phyloP scores from a whole-genome alignment of 176 grass and related monocot genomes.

The Eleusine coracana region DNA sequence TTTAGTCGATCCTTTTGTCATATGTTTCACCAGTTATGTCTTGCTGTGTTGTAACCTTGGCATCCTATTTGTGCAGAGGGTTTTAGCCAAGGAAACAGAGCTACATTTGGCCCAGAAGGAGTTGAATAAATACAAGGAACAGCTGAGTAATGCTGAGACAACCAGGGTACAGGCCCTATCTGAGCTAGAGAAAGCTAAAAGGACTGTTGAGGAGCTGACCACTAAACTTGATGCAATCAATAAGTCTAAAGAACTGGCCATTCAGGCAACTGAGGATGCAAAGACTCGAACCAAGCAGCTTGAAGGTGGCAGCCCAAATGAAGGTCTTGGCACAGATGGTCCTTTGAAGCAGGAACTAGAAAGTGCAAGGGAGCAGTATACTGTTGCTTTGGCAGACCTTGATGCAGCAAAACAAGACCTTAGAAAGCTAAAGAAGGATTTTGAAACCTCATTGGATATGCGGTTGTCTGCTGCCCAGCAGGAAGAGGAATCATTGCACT shows the following conservation, averaged over 20 bases:
- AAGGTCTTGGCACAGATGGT: slow-evolving; percentile 61
- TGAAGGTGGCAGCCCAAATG: slow-evolving; percentile 56
- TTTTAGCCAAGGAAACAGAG: slow-evolving; percentile 84
- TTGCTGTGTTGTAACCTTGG: slow-evolving; percentile 25
- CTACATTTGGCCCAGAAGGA: slow-evolving; percentile 88
- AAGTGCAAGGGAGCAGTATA: slow-evolving; percentile 71
- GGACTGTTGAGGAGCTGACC: slow-evolving; percentile 72
- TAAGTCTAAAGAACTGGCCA: slow-evolving; percentile 79
- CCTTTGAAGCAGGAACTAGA: slow-evolving; percentile 81
- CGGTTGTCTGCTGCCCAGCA: slow-evolving; percentile 75
- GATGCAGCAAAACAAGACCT: slow-evolving; percentile 90
- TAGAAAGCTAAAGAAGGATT: slow-evolving; percentile 94
- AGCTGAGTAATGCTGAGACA: slow-evolving; percentile 76
- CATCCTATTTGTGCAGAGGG: slow-evolving; percentile 55
- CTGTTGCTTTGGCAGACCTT: slow-evolving; percentile 78
- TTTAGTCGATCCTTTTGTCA: slow-evolving; percentile 27
- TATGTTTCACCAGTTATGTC: slow-evolving; percentile 31
- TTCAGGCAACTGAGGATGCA: slow-evolving; percentile 79
- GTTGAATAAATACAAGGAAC: slow-evolving; percentile 93
- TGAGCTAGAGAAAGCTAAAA: slow-evolving; percentile 89
- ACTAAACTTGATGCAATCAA: slow-evolving; percentile 69
- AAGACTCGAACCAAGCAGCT: slow-evolving; percentile 71
- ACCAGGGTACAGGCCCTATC: slow-evolving; percentile 77
- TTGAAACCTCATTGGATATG: slow-evolving; percentile 78
- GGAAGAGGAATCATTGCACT: slow-evolving; percentile 75